Evolutionary conservation across 345 rosid species (phyloP), one percentile per base, ranked within the genome.

Genomic region (Aurinia saxatilis): DNA sequence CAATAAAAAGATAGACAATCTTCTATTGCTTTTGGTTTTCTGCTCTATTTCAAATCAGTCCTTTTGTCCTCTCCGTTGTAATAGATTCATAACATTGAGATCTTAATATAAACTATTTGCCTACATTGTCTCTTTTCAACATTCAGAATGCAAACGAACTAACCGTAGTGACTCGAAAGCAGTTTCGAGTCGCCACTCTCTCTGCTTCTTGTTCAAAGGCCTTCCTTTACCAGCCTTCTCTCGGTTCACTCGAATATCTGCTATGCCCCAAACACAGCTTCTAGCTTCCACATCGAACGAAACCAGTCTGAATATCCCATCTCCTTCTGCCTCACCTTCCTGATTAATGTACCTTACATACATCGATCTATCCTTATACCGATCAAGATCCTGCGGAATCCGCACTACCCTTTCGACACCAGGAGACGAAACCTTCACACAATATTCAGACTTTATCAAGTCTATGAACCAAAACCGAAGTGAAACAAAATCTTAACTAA

Each of bases 211-310:
- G 79, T 53, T 81, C 38, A 92, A 83, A 36, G 93, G 95, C 66
- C 98, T 88, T 31, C 98, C 98, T 77, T 91, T 88, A 45, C 96
- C 95, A 1, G 82, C 82, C 63, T 84, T 92, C 75, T 88, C 98
- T 63, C 96, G 81, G 60, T 92, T 92, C 12, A 76, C 55, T 77
- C 82, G 75, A 53, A 86, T 93, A 73, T 91, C 73, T 5, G 98
- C 96, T 16, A 86, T 9, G 8, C 98, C 98, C 93, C 96, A 88
- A 21, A 81, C 66, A 75, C 91, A 86, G 55, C 74, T 62, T 75
- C 74, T 70, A 12, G 70, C 55, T 56, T 86, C 89, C 54, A 75
- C 38, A 45, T 92, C 85, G 15, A 80, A 81, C 8, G 93, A 84
- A 63, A 86, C 73, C 3, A 92, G 84, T 72, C 75, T 79, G 53